These are phyloP conservation scores for Umbelopsis vinacea DNA, from an alignment of 192 early-diverging fungal genomes.

Conservation along the genomic window DNA sequence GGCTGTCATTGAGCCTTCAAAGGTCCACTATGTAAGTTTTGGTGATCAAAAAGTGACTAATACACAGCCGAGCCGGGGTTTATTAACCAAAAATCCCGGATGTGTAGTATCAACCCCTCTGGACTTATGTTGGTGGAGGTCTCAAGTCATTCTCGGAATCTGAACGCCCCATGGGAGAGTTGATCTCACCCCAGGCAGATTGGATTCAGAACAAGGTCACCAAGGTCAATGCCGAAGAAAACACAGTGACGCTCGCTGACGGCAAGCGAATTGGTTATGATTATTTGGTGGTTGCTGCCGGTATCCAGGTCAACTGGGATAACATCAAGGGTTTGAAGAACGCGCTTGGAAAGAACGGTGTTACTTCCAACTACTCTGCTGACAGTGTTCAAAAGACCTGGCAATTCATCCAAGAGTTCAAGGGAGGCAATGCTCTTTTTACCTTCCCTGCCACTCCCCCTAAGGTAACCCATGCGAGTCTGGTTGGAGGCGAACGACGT, in stretches of 20 bases:
- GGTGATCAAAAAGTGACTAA: neutral
- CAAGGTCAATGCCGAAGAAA: constrained; percentile 68
- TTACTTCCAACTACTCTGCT: constrained; percentile 82
- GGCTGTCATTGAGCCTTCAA: constrained; percentile 77
- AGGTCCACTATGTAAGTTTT: constrained; percentile 64
- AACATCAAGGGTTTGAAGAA: constrained; percentile 77
- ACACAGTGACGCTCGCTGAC: constrained; percentile 67
- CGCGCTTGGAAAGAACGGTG: constrained; percentile 79
- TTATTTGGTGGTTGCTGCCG: constrained; percentile 76
- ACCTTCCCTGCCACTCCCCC: constrained; percentile 87
- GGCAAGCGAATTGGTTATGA: constrained; percentile 70
- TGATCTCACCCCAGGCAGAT: constrained; percentile 74
- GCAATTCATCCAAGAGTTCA: constrained; percentile 71
- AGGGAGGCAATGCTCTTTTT: constrained; percentile 82
- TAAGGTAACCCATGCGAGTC: too few relatives aligned
- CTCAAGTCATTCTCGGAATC: constrained; percentile 78
- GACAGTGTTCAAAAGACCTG: constrained; percentile 74
- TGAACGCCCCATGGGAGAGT: constrained; percentile 63
- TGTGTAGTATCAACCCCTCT: constrained; percentile 81
- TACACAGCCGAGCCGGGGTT: neutral
- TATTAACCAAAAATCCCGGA: neutral
- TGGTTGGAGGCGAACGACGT: too few relatives aligned
- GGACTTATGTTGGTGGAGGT: constrained; percentile 89
- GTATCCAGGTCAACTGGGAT: constrained; percentile 78
- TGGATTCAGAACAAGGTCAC: constrained; percentile 78